phyloP scores from a whole-genome alignment of 2,329 filamentous ascomycete species.

The Bertia moriformis region DNA sequence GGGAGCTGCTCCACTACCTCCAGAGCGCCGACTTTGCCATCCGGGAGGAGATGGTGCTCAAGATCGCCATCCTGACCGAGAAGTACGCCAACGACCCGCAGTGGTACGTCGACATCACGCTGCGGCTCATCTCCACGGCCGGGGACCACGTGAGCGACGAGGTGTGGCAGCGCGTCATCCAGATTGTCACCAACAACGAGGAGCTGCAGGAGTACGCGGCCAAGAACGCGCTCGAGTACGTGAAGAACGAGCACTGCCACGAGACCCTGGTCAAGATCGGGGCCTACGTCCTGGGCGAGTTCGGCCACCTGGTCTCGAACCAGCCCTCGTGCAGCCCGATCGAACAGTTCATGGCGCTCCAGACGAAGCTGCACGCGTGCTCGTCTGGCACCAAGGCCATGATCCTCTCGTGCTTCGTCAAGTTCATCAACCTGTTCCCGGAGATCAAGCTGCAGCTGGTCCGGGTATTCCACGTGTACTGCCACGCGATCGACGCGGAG shows the following conservation, averaged over 20 bases:
- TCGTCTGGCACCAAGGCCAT: conserved; percentile 84
- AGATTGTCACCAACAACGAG: conserved; percentile 98
- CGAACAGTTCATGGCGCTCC: conserved; percentile 86
- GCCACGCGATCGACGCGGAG: conserved; percentile 86
- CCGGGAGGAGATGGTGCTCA: conserved; percentile 96
- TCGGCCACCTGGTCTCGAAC: conserved; percentile 90
- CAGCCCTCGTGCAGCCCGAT: conserved; percentile 86
- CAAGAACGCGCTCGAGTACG: conserved; percentile 79
- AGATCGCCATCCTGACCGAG: conserved; percentile 94
- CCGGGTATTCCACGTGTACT: conserved; percentile 80
- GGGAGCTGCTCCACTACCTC: conserved; percentile 82
- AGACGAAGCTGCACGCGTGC: conserved; percentile 76
- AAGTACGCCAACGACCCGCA: conserved; percentile 97
- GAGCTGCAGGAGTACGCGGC: conserved; percentile 93
- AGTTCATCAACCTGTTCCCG: conserved; percentile 94
- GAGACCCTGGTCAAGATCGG: conserved; percentile 97
- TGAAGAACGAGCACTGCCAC: conserved; percentile 86
- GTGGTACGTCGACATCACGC: conserved; percentile 97
- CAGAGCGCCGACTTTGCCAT: conserved; percentile 96
- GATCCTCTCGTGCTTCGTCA: conserved; percentile 88
- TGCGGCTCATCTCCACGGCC: conserved; percentile 87
- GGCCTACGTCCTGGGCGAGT: conserved; percentile 88
- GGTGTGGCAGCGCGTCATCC: conserved; percentile 96
- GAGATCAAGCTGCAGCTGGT: conserved; percentile 94
- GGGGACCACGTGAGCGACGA: conserved; percentile 98